phyloP scores from a whole-genome alignment of 176 grass and related monocot genomes.

The Calamus simplicifolius region DNA sequence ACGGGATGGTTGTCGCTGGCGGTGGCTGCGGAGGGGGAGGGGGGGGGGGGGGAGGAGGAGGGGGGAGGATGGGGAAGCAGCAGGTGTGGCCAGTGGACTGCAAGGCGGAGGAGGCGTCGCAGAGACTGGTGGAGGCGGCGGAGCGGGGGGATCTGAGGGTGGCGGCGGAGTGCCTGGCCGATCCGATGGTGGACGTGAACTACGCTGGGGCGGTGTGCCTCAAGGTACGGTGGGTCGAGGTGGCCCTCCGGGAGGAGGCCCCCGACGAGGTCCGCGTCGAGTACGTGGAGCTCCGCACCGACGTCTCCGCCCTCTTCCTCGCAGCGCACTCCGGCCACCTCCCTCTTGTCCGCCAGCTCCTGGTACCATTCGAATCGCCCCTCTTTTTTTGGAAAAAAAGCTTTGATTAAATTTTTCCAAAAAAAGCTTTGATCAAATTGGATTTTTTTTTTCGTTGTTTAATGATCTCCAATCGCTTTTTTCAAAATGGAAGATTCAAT shows the following conservation, averaged over 20 bases:
- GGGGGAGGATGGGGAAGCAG: background rate
- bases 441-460: too few species aligned
- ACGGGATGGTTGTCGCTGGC: slow-evolving; percentile 40
- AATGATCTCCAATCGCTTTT: too few species aligned
- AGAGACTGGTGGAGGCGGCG: slow-evolving; percentile 77
- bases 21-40: background rate
- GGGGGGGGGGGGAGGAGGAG: background rate
- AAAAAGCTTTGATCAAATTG: too few species aligned
- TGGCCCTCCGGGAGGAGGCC: slow-evolving; percentile 53
- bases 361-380: slow-evolving; percentile 35
- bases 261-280: slow-evolving; percentile 45
- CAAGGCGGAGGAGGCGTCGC: slow-evolving; percentile 49
- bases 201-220: slow-evolving; percentile 88
- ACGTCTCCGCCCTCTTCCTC: slow-evolving; percentile 91
- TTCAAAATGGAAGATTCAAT: too few species aligned
- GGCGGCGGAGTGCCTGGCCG: slow-evolving; percentile 45
- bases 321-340: slow-evolving; percentile 81
- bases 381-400: background rate
- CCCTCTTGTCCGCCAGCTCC: slow-evolving; percentile 59
- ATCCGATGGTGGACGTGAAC: slow-evolving; percentile 63
- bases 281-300: slow-evolving; percentile 84
- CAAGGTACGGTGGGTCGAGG: slow-evolving; percentile 37
- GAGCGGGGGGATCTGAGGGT: slow-evolving; percentile 42
- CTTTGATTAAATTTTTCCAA: background rate
- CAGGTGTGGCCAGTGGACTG: slow-evolving; percentile 71